Evolutionary conservation across 495 filamentous ascomycete genomes (phyloP).

Genomic region (Trichoderma virens): DNA sequence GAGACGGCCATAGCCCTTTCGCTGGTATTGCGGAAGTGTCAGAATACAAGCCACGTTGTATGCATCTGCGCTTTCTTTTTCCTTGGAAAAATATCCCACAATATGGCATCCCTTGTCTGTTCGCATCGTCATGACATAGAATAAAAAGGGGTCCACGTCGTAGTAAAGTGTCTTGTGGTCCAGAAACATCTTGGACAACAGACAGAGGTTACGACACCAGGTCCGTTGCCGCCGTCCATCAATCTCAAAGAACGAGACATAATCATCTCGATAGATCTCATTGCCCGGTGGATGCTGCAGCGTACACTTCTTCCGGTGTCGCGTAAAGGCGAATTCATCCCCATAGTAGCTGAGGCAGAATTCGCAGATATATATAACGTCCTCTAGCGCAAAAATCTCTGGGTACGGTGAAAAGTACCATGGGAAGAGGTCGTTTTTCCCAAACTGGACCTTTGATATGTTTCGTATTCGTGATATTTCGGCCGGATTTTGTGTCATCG

Average conservation of each 20-base stretch:
- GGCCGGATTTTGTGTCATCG: conserved; percentile 97
- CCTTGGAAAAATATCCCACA: conserved; percentile 95
- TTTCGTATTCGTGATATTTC: conserved; percentile 96
- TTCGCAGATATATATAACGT: conserved; percentile 92
- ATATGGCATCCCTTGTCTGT: conserved; percentile 84
- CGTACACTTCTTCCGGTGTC: conserved; percentile 86
- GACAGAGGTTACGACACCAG: conserved; percentile 94
- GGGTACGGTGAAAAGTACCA: conserved; percentile 99
- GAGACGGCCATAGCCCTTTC: conserved; percentile 85
- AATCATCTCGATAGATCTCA: conserved; percentile 93
- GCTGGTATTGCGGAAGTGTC: conserved; percentile 90
- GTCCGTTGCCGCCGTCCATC: conserved; percentile 91
- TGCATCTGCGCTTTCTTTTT: conserved; percentile 91
- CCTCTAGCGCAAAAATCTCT: conserved; percentile 72
- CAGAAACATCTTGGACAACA: conserved; percentile 91
- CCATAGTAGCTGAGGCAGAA: conserved; percentile 92
- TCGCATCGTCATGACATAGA: conserved; percentile 93
- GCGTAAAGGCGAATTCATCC: conserved; percentile 64
- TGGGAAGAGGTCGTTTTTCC: conserved; percentile 81
- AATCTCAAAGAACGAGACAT: conserved; percentile 95
- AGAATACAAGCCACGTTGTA: conserved; percentile 98
- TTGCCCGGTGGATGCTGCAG: conserved; percentile 91
- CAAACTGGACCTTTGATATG: conserved; percentile 86
- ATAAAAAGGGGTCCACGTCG: conserved; percentile 96
- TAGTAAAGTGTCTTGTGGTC: conserved; percentile 99